Percentiles rank a stretch among this genome's conserved stretches.
phyloP scores from a whole-genome alignment of 2,329 filamentous ascomycete species.

The Pseudonectria foliicola region DNA sequence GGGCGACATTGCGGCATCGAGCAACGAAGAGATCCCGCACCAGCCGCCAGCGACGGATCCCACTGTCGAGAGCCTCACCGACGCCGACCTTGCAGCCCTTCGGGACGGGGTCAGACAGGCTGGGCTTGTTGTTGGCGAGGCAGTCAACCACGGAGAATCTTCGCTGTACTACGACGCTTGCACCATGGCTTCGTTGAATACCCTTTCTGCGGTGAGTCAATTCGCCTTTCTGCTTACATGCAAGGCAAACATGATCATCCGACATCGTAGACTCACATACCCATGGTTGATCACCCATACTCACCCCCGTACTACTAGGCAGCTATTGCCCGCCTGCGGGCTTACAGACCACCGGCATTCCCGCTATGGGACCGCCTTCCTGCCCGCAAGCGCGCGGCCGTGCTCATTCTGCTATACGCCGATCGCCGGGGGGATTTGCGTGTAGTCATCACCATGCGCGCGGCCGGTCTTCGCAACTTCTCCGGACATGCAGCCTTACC shows the following conservation, averaged over 20 bases:
- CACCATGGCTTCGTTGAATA: constrained; percentile 50
- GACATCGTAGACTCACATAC: constrained; percentile 7
- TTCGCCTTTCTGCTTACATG: not conserved
- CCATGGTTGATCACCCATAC: constrained; percentile 1
- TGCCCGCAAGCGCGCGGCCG: constrained; percentile 67
- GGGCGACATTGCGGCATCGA: not conserved
- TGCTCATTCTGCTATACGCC: constrained; percentile 81
- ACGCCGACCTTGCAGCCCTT: constrained; percentile 19
- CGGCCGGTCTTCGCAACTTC: constrained; percentile 55
- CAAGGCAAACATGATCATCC: not conserved
- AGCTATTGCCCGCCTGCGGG: constrained; percentile 52
- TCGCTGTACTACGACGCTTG: constrained; percentile 51
- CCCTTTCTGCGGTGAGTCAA: constrained; percentile 45
- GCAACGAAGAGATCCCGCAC: no score
- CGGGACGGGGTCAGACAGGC: constrained; percentile 16
- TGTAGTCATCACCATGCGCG: constrained; percentile 63
- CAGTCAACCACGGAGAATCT: constrained; percentile 26
- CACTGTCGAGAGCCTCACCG: constrained; percentile 15
- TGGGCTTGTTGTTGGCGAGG: constrained; percentile 2
- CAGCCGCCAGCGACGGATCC: not conserved
- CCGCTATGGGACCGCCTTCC: constrained; percentile 56
- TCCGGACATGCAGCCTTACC: constrained; percentile 86
- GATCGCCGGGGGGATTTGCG: constrained; percentile 73
- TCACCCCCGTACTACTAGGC: constrained; percentile 33
- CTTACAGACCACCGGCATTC: constrained; percentile 54